These are phyloP conservation scores for Elsinoe fawcettii DNA, from an alignment of 2,329 filamentous ascomycete species.

Conservation along the genomic window DNA sequence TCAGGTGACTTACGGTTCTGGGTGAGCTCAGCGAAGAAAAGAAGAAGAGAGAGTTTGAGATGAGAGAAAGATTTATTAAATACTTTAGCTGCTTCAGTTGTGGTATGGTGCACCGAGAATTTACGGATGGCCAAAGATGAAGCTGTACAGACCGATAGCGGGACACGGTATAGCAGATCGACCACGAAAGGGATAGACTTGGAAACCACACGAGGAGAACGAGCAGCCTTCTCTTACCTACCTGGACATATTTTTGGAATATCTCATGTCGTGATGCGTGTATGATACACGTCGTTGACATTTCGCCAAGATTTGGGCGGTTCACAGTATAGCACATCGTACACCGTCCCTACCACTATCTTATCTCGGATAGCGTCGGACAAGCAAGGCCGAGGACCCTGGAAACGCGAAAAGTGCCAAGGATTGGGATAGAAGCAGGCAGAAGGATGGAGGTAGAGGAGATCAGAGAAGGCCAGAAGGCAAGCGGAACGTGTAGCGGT, in stretches of 20 bases:
- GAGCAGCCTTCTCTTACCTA: background rate
- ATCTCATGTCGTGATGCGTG: background rate
- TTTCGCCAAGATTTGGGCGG: background rate
- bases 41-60: background rate
- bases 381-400: background rate
- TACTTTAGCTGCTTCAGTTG: background rate
- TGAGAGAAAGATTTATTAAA: background rate
- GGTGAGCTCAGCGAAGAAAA: background rate
- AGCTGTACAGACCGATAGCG: background rate
- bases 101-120: background rate
- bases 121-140: background rate
- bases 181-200: background rate
- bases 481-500: background rate
- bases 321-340: background rate
- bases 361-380: background rate
- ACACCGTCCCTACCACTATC: background rate
- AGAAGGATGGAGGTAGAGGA: background rate
- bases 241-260: background rate
- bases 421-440: background rate
- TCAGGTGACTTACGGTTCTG: background rate
- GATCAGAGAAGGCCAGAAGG: background rate
- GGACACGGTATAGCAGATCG: background rate
- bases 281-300: background rate
- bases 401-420: no score
- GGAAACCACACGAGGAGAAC: background rate